phyloP scores from a whole-genome alignment of 1,284 basidiomycete genomes.

The Thelephora terrestris region DNA sequence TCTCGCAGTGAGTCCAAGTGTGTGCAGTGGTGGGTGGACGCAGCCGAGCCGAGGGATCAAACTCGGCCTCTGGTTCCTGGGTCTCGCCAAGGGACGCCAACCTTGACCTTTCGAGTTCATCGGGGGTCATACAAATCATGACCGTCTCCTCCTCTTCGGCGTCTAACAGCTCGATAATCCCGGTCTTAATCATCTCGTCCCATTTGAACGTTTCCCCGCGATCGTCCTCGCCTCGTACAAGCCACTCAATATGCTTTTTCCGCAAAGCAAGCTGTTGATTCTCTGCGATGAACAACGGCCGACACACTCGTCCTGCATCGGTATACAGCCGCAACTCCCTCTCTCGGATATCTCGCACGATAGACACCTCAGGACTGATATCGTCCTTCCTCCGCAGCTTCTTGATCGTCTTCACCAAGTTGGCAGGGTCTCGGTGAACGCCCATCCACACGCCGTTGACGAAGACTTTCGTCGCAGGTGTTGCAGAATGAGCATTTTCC shows the following conservation, averaged over 20 bases:
- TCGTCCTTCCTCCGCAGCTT: constrained; percentile 91
- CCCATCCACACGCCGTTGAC: constrained; percentile 99
- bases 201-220: constrained; percentile 66
- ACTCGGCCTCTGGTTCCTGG: constrained; percentile 53
- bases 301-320: constrained; percentile 93
- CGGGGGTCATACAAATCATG: constrained; percentile 98
- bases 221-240: constrained; percentile 46
- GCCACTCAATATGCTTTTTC: constrained; percentile 78
- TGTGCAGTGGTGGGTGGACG: constrained; percentile 77
- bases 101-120: constrained; percentile 85
- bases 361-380: constrained; percentile 92
- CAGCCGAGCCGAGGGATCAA: constrained; percentile 82
- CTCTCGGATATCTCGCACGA: constrained; percentile 96
- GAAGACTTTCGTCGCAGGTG: constrained; percentile 91
- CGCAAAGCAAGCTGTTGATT: constrained; percentile 76
- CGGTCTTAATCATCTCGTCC: constrained; percentile 79
- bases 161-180: constrained; percentile 91
- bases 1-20: constrained; percentile 98
- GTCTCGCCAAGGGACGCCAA: constrained; percentile 56
- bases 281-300: constrained; percentile 96
- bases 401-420: constrained; percentile 89
- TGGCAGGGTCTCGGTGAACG: constrained; percentile 92
- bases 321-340: constrained; percentile 92
- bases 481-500: constrained; percentile 79
- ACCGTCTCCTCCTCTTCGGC: constrained; percentile 99